These are phyloP conservation scores for Ceratorhiza oryzae-sativae DNA, from an alignment of 1,284 basidiomycete genomes.

Conservation along the genomic window DNA sequence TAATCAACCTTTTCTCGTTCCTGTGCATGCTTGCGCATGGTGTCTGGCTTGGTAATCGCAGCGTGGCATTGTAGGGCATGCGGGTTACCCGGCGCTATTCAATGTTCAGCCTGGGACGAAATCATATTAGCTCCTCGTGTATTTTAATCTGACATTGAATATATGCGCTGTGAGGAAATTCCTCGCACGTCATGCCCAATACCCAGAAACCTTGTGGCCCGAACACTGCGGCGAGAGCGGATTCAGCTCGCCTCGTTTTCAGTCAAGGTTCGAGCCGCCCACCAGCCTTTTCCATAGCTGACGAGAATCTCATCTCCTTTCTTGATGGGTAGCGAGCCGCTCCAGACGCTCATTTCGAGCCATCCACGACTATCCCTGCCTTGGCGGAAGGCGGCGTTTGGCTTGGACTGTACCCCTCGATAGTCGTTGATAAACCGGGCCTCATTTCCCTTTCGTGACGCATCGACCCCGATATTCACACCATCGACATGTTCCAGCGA, in stretches of 20 bases:
- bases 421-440: slow-evolving; percentile 89
- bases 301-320: slow-evolving; percentile 89
- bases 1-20: slow-evolving; percentile 68
- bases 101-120: background rate
- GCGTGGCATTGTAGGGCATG: slow-evolving; percentile 53
- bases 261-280: slow-evolving; percentile 59
- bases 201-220: background rate
- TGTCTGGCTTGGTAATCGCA: slow-evolving; percentile 64
- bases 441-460: slow-evolving; percentile 79
- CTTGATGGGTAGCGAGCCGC: slow-evolving; percentile 63
- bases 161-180: slow-evolving; percentile 11
- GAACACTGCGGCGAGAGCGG: background rate
- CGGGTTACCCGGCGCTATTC: background rate
- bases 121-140: background rate
- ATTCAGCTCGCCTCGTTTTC: background rate
- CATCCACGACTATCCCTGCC: slow-evolving; percentile 64
- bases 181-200: background rate
- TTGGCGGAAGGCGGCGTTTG: slow-evolving; percentile 80
- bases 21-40: slow-evolving; percentile 74
- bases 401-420: slow-evolving; percentile 68
- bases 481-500: slow-evolving; percentile 58
- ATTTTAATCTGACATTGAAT: background rate
- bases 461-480: slow-evolving; percentile 65
- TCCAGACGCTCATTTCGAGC: slow-evolving; percentile 79
- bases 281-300: slow-evolving; percentile 94